Evolutionary conservation across 192 early-diverging fungal genomes (phyloP), one percentile per base, ranked within the genome.

Genomic region (Coemansia sp.): DNA sequence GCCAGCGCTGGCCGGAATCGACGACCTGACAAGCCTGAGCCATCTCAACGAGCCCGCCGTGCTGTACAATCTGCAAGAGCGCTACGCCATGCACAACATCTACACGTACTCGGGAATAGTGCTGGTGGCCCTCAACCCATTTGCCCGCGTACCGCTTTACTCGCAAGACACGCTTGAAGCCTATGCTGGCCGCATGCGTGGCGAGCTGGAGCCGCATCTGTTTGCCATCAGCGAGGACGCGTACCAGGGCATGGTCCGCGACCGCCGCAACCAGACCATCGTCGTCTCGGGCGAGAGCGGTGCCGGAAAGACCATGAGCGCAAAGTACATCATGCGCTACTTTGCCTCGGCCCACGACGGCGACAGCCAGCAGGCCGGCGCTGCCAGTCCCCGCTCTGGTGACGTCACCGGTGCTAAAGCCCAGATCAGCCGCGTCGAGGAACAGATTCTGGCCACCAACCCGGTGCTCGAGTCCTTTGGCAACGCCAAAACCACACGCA

Each of bases 71-170:
- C 89, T 99, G 65, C 81, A 73, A 45, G 82, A 90, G 16, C 85
- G 96, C 55, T 99, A 96, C 69, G 75, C 80, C 16, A 91, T 93
- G 55, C 80, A 90, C 57, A 84, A 89, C 55, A 99, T 99, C 61
- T 99, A 99, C 73, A 99, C 96, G 13, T 99, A 97, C 69, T 96
- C 94, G 21, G 96, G 96, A 45, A 93, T 99, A 48, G 95, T 99
- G 37, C 74, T 99, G 60, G 94, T 99, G 63, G 95, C 96, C 21
- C 90, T 93, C 78, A 99, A 99, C 60, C 96, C 96, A 2, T 99
- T 97, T 70, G 79, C 83, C 42, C 70, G 85, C 14, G 82, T 99
- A 41, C 61, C 83, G 13, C 73, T 97, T 15, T 99, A 99, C 78
- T 84, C 89, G 9, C 82, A 84, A 36, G 91, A 95, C 53, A 86